These are phyloP conservation scores for Talaromyces sp. DNA, from an alignment of 2,329 filamentous ascomycete species.

Conservation along the genomic window DNA sequence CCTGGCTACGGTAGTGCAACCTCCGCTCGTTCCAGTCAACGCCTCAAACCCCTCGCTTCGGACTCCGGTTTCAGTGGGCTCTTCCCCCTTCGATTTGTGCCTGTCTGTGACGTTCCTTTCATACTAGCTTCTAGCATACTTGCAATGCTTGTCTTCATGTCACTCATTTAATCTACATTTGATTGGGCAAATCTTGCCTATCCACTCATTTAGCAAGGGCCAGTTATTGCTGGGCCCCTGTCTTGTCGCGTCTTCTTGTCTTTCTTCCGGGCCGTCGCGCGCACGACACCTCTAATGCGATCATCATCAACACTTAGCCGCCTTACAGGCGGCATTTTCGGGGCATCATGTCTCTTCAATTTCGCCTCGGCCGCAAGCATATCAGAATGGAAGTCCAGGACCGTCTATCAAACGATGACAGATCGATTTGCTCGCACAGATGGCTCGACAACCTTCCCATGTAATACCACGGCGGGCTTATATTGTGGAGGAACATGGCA, in stretches of 20 bases:
- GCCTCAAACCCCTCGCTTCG: background rate
- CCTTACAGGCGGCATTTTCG: background rate
- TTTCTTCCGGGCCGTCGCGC: background rate
- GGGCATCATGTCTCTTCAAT: constrained; percentile 8
- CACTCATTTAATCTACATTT: background rate
- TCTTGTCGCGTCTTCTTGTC: background rate
- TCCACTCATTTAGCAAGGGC: background rate
- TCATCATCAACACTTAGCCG: background rate
- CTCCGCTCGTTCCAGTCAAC: background rate
- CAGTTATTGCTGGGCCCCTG: background rate
- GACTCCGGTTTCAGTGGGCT: background rate
- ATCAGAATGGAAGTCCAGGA: constrained; percentile 44
- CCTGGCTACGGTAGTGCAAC: background rate
- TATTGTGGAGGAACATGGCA: constrained; percentile 58
- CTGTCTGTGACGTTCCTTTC: background rate
- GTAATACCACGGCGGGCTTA: constrained; percentile 32
- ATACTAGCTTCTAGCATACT: background rate
- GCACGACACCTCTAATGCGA: background rate
- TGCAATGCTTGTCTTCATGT: background rate
- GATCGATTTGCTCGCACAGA: constrained; percentile 51
- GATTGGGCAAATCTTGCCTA: background rate
- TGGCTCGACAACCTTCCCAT: constrained; percentile 35
- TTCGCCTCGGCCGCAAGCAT: constrained; percentile 27
- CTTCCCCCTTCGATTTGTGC: background rate
- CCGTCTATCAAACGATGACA: constrained; percentile 52